Conservation (phyloP, 2,329 filamentous ascomycete species). For the Decorospora gaudefroyi region DNA sequence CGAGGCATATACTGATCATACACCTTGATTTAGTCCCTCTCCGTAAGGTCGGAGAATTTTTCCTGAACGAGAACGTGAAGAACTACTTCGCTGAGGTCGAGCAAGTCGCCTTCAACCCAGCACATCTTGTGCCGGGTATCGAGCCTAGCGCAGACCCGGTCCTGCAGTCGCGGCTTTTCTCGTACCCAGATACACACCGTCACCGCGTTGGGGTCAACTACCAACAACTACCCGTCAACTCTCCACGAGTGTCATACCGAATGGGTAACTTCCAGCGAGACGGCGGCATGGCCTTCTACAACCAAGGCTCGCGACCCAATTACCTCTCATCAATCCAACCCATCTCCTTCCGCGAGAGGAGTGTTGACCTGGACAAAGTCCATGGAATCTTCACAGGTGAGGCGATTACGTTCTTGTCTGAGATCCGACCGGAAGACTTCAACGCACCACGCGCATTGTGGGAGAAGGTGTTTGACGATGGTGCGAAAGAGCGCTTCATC, state of each 20-base stretch:
- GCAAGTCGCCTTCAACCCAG: constrained; percentile 70
- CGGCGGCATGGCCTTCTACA: constrained; percentile 69
- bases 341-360: constrained; percentile 54
- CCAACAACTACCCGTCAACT: constrained; percentile 61
- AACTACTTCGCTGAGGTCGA: constrained; percentile 71
- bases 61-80: constrained; percentile 59
- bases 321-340: constrained; percentile 61
- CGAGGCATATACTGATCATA: no score
- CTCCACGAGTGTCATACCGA: constrained; percentile 60
- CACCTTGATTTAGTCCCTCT: no score
- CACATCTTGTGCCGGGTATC: constrained; percentile 68
- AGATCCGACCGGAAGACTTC: constrained; percentile 60
- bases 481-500: constrained; percentile 62
- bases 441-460: constrained; percentile 62
- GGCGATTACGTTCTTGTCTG: constrained; percentile 57
- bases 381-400: constrained; percentile 57
- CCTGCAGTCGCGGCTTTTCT: constrained; percentile 70
- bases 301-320: constrained; percentile 64
- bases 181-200: constrained; percentile 68
- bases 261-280: constrained; percentile 72
- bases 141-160: constrained; percentile 73
- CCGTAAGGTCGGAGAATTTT: constrained; percentile 59
- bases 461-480: constrained; percentile 65
- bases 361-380: constrained; percentile 55
- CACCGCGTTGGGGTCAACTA: constrained; percentile 63